Conservation (phyloP, 2,329 filamentous ascomycete species). For the Neonectria coccinea region DNA sequence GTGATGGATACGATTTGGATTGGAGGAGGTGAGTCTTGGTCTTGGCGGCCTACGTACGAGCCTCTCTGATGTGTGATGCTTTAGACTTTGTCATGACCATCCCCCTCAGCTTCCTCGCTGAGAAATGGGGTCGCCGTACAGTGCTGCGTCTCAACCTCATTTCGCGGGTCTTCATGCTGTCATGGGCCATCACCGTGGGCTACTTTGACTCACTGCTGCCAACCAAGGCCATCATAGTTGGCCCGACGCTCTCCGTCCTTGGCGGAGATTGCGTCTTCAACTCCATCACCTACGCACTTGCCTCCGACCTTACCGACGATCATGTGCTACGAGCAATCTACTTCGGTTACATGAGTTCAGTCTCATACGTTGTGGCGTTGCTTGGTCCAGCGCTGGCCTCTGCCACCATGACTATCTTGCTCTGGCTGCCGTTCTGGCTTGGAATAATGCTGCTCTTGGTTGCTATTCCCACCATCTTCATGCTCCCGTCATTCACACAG, state of each 20-base stretch:
- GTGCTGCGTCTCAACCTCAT: slow-evolving; percentile 59
- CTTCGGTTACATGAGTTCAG: slow-evolving; percentile 63
- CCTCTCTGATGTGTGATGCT: background rate
- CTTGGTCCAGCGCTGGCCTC: slow-evolving; percentile 61
- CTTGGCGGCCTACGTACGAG: background rate
- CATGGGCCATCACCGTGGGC: slow-evolving; percentile 42
- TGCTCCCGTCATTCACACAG: slow-evolving; percentile 22
- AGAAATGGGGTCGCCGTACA: slow-evolving; percentile 54
- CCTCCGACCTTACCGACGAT: slow-evolving; percentile 58
- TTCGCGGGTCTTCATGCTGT: slow-evolving; percentile 46
- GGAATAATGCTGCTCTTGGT: slow-evolving; percentile 34
- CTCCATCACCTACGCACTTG: slow-evolving; percentile 60
- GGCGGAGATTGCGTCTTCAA: slow-evolving; percentile 65
- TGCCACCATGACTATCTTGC: slow-evolving; percentile 56
- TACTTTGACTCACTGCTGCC: slow-evolving; percentile 36
- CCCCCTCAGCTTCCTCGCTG: slow-evolving; percentile 59
- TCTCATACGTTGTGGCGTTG: slow-evolving; percentile 60
- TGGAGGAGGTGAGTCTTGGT: slow-evolving; percentile 54
- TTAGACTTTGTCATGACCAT: slow-evolving; percentile 63
- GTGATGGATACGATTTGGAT: slow-evolving; percentile 62
- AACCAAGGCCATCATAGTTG: slow-evolving; percentile 51
- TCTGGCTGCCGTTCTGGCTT: slow-evolving; percentile 58
- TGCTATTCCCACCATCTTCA: slow-evolving; percentile 32
- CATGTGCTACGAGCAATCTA: slow-evolving; percentile 60
- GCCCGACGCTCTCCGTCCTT: slow-evolving; percentile 57